phyloP scores from a whole-genome alignment of 352 stramenopile genomes.

The Pythium aquatile region DNA sequence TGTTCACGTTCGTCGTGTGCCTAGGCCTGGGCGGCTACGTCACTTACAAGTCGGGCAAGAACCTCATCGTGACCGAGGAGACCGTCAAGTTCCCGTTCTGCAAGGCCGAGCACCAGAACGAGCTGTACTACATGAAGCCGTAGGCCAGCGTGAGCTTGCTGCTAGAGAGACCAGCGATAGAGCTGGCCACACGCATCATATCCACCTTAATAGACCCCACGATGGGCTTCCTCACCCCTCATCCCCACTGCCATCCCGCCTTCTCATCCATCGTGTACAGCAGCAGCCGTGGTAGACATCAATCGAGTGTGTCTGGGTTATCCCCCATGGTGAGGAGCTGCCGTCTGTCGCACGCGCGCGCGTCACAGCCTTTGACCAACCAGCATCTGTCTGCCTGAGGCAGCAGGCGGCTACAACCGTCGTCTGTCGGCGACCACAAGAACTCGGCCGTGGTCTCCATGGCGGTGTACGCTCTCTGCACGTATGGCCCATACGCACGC shows the following conservation, averaged over 20 bases:
- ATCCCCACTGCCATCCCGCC: no score
- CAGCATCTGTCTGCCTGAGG: not conserved
- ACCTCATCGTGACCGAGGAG: conserved; percentile 36
- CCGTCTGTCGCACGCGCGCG: conserved; percentile 22
- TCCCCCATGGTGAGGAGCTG: no score
- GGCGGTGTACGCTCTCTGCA: not conserved
- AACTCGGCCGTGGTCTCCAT: not conserved
- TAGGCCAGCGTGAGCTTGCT: not conserved
- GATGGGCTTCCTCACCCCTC: no score
- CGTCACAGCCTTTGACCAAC: conserved; percentile 6
- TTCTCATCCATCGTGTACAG: no score
- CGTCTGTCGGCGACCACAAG: not conserved
- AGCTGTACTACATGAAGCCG: conserved; percentile 21
- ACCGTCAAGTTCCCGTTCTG: conserved; percentile 28
- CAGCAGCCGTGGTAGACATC: no score
- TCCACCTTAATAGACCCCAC: no score
- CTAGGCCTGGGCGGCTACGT: conserved; percentile 26
- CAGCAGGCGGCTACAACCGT: not conserved
- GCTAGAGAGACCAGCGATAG: no score
- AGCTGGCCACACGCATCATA: no score
- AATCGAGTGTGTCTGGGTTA: no score
- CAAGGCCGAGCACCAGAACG: conserved; percentile 17
- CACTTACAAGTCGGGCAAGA: conserved; percentile 29
- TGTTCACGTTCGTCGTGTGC: conserved; percentile 45
- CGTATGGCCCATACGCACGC: not conserved